A percentile compares a stretch with the other conserved stretches of the same genome.
Conservation (phyloP, 306 rosid species). For the Trifolium dubium region DNA sequence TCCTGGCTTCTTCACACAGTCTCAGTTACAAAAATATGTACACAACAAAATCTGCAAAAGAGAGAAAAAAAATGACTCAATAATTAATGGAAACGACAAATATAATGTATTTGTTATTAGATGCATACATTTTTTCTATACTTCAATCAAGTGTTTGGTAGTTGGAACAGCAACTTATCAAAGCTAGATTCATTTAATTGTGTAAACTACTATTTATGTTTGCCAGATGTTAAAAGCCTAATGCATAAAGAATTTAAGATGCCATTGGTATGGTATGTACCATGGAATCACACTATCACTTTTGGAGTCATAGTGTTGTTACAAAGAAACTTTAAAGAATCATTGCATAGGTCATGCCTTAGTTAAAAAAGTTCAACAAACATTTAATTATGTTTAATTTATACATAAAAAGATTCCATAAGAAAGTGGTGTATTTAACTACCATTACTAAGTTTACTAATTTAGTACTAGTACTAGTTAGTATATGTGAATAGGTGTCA, state of each 20-base stretch:
- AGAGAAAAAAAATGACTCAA: conserved; percentile 33
- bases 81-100: conserved; percentile 38
- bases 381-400: conserved; percentile 40
- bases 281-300: conserved; percentile 20
- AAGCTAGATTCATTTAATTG: conserved; percentile 33
- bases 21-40: conserved; percentile 48
- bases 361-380: conserved; percentile 25
- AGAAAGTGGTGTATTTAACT: conserved; percentile 38
- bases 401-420: conserved; percentile 46
- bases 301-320: conserved; percentile 32
- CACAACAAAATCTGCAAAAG: conserved; percentile 48
- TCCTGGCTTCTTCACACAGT: conserved; percentile 46
- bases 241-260: conserved; percentile 30
- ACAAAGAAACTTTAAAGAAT: conserved; percentile 10
- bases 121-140: conserved; percentile 36
- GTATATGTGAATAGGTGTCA: conserved; percentile 32
- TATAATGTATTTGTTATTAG: conserved; percentile 24
- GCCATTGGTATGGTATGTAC: conserved; percentile 13
- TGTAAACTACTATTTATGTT: conserved; percentile 17
- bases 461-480: not conserved
- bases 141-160: conserved; percentile 41
- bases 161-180: conserved; percentile 44
- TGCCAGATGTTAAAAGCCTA: conserved; percentile 47
- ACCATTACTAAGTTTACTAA: not conserved
- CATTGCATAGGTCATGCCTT: conserved; percentile 43